These are phyloP conservation scores for Mycena galericulata DNA, from an alignment of 768 basidiomycete species.

Conservation along the genomic window DNA sequence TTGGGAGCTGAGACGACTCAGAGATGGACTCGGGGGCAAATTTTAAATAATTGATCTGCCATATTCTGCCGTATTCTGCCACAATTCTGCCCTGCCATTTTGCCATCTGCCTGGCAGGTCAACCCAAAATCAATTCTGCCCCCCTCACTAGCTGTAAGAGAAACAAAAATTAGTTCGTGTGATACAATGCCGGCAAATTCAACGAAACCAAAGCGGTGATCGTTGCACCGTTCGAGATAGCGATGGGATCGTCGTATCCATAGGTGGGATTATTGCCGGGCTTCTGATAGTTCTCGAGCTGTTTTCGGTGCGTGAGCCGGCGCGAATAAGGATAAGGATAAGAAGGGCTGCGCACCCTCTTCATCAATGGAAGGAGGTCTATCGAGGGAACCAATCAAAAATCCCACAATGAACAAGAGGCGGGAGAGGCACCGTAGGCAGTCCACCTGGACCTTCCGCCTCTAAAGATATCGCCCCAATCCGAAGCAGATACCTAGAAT, in stretches of 20 bases:
- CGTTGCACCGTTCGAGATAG: constrained; percentile 77
- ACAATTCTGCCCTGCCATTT: no score
- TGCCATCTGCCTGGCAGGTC: no score
- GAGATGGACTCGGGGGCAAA: no score
- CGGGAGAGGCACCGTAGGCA: constrained; percentile 56
- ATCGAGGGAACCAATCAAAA: constrained; percentile 3
- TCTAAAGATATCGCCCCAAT: constrained; percentile 63
- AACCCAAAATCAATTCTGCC: no score
- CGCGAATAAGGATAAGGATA: background rate
- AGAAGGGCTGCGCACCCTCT: constrained; percentile 59
- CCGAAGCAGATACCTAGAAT: constrained; percentile 72
- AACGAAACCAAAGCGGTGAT: constrained; percentile 59
- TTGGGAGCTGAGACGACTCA: no score
- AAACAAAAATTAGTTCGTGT: background rate
- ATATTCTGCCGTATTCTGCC: no score
- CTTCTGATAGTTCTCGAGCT: constrained; percentile 85
- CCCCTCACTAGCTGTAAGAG: no score
- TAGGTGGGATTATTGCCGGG: constrained; percentile 74
- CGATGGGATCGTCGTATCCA: constrained; percentile 79
- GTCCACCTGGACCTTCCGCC: background rate
- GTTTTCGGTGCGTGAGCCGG: constrained; percentile 14
- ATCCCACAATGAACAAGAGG: background rate
- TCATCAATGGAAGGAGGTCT: constrained; percentile 81
- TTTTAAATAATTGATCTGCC: no score
- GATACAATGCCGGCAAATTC: background rate